Base-by-base conservation (phyloP, 108 stramenopile genomes). In the Chaetoceros tenuissimus region DNA sequence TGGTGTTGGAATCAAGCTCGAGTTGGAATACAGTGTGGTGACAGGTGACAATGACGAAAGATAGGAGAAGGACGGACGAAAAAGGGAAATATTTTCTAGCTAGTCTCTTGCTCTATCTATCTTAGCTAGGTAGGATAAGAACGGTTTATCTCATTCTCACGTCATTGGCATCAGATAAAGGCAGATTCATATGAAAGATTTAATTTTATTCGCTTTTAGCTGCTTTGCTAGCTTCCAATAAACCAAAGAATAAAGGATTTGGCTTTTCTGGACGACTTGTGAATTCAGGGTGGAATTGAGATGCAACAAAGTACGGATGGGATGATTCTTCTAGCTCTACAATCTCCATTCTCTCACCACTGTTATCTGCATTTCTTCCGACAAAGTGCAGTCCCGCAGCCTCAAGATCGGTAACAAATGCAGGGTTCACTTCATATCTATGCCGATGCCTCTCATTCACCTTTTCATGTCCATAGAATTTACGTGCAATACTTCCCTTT, bases 311-410 rank as follows among this genome's bases (percentile, higher is more conserved):
- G 47, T 66, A 73, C 0, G 72, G 72, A 55, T 73, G 72, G 3
- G 13, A 43, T 2, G 46, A 46, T 31, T 60, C 45, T 27, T 45
- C 56, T 28, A 73, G 63, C 59, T 73, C 72, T 20, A 63, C 56
- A 49, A 73, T 67, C 27, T 73, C 72, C 72, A 73, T 73, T 31
- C 72, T 48, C 53, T 73, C 63, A 16, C 72, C 72, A 60, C 72
- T 73, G n/a, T 43, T 48, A 56, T 73, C 72, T 0, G 72, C 69
- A 46, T 73, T 73, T 24, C 72, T 64, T 24, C 72, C 72, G 19
- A 69, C 68, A 60, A 73, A 73, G 31, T 68, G 57, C 63, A 73
- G 50, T 10, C 72, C 72, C 17, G 55, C 72, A 2, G 51, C 31
- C 61, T 73, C 72, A 24, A 73, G 48, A 44, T 53, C 57, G 21